Percentiles rank a stretch among this genome's conserved stretches.
Conservation (phyloP, 176 grass and related monocot species). For the Bonia amplexicaulis region DNA sequence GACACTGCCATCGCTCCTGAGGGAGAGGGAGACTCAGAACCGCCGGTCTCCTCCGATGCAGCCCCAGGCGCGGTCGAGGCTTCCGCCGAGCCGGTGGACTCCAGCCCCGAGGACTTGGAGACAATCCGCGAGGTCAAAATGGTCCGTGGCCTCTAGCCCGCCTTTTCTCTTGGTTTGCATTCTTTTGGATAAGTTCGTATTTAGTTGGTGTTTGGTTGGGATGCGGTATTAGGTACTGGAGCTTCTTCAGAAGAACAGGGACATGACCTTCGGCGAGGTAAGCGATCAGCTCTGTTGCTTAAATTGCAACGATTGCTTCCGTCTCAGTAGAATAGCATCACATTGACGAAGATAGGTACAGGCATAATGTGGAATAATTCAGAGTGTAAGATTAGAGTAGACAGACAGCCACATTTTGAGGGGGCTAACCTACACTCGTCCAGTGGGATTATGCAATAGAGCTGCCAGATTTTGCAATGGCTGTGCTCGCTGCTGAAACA, state of each 20-base stretch:
- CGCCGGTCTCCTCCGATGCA: slow-evolving; percentile 17
- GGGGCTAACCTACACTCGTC: background rate
- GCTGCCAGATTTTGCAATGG: background rate
- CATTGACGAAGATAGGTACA: background rate
- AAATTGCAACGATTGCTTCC: background rate
- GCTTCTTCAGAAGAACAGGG: slow-evolving; percentile 82
- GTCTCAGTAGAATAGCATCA: background rate
- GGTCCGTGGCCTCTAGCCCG: slow-evolving; percentile 28
- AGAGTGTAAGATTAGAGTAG: background rate
- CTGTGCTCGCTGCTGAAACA: background rate
- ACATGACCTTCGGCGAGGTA: slow-evolving; percentile 94
- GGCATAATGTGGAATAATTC: background rate
- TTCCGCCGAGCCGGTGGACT: slow-evolving; percentile 35
- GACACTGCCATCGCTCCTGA: slow-evolving; percentile 5
- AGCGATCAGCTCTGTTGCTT: background rate
- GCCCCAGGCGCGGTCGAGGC: background rate
- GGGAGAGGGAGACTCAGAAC: slow-evolving; percentile 11
- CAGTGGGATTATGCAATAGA: background rate
- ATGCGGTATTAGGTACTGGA: slow-evolving; percentile 53
- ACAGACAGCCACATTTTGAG: background rate
- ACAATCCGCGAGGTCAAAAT: slow-evolving; percentile 52
- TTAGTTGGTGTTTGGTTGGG: slow-evolving; percentile 20
- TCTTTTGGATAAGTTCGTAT: background rate
- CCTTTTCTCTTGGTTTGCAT: background rate
- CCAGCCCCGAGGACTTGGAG: slow-evolving; percentile 63